Conservation (phyloP, 2,329 filamentous ascomycete species). For the Colletotrichum tropicale region DNA sequence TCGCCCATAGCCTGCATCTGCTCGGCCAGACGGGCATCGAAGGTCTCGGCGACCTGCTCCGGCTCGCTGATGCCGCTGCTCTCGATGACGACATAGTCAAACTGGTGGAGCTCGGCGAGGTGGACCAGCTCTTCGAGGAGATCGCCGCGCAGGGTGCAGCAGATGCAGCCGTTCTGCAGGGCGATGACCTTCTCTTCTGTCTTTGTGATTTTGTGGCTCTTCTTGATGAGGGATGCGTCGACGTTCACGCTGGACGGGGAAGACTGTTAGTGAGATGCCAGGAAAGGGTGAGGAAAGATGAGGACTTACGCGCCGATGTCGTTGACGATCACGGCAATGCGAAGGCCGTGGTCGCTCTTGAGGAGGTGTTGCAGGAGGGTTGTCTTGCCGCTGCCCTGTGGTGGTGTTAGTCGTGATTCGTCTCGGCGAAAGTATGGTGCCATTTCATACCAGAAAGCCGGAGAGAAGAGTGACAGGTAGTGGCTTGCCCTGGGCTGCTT, state of each 20-base stretch:
- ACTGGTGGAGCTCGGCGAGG: constrained; percentile 64
- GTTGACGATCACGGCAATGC: constrained; percentile 76
- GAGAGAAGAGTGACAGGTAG: constrained; percentile 66
- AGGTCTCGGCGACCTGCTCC: constrained; percentile 77
- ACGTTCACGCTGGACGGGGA: constrained; percentile 58
- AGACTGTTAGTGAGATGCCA: rapidly evolving
- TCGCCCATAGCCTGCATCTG: constrained; percentile 43
- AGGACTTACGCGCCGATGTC: constrained; percentile 65
- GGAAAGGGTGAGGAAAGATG: not conserved
- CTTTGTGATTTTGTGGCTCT: constrained; percentile 59
- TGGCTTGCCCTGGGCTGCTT: constrained; percentile 21
- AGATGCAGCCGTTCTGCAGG: constrained; percentile 77
- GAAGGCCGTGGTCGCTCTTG: constrained; percentile 68
- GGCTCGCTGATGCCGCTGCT: constrained; percentile 76
- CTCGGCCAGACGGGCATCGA: constrained; percentile 61
- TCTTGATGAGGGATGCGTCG: constrained; percentile 65
- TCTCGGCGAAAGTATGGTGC: too few species aligned
- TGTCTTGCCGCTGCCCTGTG: constrained; percentile 71
- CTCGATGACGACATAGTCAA: constrained; percentile 76
- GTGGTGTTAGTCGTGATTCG: not conserved
- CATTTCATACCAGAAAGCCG: constrained; percentile 61
- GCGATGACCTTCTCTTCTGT: constrained; percentile 70
- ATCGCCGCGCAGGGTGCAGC: constrained; percentile 75
- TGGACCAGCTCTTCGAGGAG: constrained; percentile 72
- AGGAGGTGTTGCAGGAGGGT: constrained; percentile 74